Conservation (phyloP, 768 basidiomycete genomes). For the Tylopilus rubrobrunneus region DNA sequence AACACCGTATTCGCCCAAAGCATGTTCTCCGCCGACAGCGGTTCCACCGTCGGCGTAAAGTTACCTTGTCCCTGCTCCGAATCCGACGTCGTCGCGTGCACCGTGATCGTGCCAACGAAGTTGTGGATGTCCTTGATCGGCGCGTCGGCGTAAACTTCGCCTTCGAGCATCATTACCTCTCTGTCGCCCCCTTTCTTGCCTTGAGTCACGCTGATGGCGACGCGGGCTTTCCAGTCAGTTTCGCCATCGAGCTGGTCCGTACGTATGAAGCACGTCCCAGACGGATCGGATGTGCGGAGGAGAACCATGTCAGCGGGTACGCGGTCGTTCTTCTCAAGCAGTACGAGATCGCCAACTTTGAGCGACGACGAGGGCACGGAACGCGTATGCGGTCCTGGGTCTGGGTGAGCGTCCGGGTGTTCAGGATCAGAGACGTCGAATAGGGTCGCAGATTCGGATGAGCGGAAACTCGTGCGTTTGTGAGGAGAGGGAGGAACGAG, state of each 20-base stretch:
- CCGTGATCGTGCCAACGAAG: slow-evolving; percentile 89
- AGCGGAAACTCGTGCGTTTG: slow-evolving; percentile 22
- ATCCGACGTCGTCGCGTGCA: slow-evolving; percentile 47
- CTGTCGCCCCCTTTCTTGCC: slow-evolving; percentile 36
- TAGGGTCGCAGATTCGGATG: slow-evolving; percentile 16
- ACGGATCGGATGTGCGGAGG: slow-evolving; percentile 80
- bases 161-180: slow-evolving; percentile 61
- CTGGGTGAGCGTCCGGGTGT: slow-evolving; percentile 16
- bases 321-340: slow-evolving; percentile 94
- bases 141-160: slow-evolving; percentile 90
- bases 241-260: slow-evolving; percentile 99
- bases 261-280: slow-evolving; percentile 94
- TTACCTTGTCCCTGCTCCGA: slow-evolving; percentile 34
- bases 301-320: slow-evolving; percentile 94
- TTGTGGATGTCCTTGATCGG: slow-evolving; percentile 97
- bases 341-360: slow-evolving; percentile 86
- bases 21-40: slow-evolving; percentile 92
- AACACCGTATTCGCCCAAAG: slow-evolving; percentile 98
- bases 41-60: slow-evolving; percentile 53
- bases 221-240: slow-evolving; percentile 97
- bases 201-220: slow-evolving; percentile 54
- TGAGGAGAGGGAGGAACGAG: slow-evolving; percentile 52
- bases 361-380: slow-evolving; percentile 85
- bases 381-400: slow-evolving; percentile 54
- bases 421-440: slow-evolving; percentile 21